Evolutionary conservation across 148 eudicot genomes (phyloP).

Genomic region (Polygonum aviculare): DNA sequence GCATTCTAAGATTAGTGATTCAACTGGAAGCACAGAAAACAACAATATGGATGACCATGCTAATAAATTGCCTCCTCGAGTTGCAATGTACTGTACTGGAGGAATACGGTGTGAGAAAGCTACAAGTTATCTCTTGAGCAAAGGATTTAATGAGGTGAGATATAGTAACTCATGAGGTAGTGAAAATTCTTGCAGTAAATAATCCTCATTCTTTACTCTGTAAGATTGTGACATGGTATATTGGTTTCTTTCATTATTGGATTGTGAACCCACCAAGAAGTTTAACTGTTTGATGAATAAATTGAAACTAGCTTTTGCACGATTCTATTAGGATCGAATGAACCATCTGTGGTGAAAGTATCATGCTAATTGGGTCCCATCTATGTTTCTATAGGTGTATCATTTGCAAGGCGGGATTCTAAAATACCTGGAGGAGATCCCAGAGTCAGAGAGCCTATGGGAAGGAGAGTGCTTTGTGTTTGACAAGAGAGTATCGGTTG

Average conservation of each 20-base stretch:
- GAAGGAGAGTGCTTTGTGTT: constrained; percentile 98
- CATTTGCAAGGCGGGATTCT: constrained; percentile 89
- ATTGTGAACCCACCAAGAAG: too few relatives aligned
- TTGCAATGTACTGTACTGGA: constrained; percentile 99
- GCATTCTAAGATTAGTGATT: constrained; percentile 12
- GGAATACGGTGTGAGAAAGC: constrained; percentile 98
- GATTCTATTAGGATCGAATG: background rate
- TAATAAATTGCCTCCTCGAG: constrained; percentile 49
- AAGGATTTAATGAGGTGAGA: constrained; percentile 82
- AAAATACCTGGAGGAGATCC: constrained; percentile 90
- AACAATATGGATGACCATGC: constrained; percentile 22
- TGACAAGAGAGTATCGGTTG: constrained; percentile 92
- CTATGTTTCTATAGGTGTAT: constrained; percentile 45
- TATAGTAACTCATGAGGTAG: background rate
- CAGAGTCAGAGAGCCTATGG: constrained; percentile 70
- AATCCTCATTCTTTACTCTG: background rate
- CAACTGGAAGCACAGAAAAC: constrained; percentile 17
- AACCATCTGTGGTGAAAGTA: background rate
- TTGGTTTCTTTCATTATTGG: too few relatives aligned
- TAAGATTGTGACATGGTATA: too few relatives aligned
- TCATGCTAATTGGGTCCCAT: background rate
- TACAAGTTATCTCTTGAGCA: constrained; percentile 80
- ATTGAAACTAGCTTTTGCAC: background rate
- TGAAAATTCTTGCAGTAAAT: background rate
- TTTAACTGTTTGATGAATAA: background rate